phyloP scores from a whole-genome alignment of 805 yeast genomes.

The Barnettozyma botsteinii region DNA sequence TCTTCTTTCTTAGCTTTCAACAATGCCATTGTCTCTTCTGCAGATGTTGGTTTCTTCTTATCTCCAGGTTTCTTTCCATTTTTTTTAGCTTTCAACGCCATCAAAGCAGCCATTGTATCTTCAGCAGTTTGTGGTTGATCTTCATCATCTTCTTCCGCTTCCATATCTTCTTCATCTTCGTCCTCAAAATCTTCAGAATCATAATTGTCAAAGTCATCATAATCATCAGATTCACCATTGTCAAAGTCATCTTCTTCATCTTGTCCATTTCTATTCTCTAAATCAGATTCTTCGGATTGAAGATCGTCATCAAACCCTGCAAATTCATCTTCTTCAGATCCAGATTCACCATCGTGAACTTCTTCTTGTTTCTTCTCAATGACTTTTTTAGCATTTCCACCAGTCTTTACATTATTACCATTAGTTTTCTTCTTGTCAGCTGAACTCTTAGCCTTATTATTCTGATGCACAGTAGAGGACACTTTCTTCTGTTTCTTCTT shows the following conservation, averaged over 20 bases:
- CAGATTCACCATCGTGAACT: constrained; percentile 16
- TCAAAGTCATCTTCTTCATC: constrained; percentile 10
- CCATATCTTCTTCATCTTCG: constrained; percentile 17
- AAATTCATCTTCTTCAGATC: constrained; percentile 26
- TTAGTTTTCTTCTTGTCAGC: constrained; percentile 25
- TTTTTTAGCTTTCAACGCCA: constrained; percentile 33
- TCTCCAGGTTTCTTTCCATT: constrained; percentile 18
- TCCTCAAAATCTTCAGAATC: constrained; percentile 20
- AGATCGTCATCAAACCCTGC: constrained; percentile 18
- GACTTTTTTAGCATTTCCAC: constrained; percentile 10
- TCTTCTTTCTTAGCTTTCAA: constrained; percentile 27
- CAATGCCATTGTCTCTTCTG: constrained; percentile 39
- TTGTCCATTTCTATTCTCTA: too few relatives aligned
- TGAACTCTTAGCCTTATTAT: constrained; percentile 25
- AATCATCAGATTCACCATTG: constrained; percentile 26
- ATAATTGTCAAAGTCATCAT: constrained; percentile 19
- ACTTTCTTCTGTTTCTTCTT: constrained; percentile 15
- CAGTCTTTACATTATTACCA: constrained; percentile 11
- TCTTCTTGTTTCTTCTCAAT: constrained; percentile 6
- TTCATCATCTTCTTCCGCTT: constrained; percentile 19
- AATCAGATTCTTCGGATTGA: neutral
- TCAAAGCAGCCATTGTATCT: constrained; percentile 40
- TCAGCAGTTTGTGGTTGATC: constrained; percentile 32
- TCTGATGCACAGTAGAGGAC: neutral
- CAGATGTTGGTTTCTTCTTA: constrained; percentile 18